Evolutionary conservation across 2,329 filamentous ascomycete genomes (phyloP).

Genomic region (Cytospora paraplurivora): DNA sequence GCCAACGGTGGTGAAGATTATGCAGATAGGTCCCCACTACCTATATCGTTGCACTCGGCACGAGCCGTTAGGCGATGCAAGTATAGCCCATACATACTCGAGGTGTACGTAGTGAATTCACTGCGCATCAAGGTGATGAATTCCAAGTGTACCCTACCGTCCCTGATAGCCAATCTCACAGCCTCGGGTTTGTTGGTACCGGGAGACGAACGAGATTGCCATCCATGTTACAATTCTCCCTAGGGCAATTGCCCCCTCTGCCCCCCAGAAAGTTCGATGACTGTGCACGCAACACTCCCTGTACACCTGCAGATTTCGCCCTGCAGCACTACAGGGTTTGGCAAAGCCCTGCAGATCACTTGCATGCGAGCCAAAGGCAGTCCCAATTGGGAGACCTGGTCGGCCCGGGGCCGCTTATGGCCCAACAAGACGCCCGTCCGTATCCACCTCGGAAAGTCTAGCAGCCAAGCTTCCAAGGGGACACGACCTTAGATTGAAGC

Average conservation of each 20-base stretch:
- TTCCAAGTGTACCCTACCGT: constrained; percentile 1
- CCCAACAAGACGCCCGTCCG: neutral
- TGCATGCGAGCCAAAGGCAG: neutral
- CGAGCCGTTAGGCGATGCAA: neutral
- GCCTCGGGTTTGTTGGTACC: neutral
- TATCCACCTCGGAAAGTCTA: neutral
- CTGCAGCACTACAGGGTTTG: constrained; percentile 11
- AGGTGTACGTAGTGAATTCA: neutral
- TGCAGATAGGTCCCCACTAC: neutral
- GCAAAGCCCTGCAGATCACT: constrained; percentile 5
- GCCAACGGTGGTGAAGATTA: neutral
- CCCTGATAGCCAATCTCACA: neutral
- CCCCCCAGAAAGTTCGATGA: constrained; percentile 1
- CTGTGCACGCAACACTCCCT: neutral
- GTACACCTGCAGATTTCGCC: constrained; percentile 21
- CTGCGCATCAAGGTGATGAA: neutral
- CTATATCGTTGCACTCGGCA: neutral
- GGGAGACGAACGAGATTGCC: neutral
- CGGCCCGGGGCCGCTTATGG: constrained; percentile 10
- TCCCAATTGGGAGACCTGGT: neutral
- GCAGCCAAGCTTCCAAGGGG: constrained; percentile 14
- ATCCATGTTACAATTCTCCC: neutral
- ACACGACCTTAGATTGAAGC: constrained; percentile 5
- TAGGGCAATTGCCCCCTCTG: neutral
- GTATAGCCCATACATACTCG: neutral